These are phyloP conservation scores for Amaranthus tricolor DNA, from an alignment of 179 eudicot species.

Conservation along the genomic window DNA sequence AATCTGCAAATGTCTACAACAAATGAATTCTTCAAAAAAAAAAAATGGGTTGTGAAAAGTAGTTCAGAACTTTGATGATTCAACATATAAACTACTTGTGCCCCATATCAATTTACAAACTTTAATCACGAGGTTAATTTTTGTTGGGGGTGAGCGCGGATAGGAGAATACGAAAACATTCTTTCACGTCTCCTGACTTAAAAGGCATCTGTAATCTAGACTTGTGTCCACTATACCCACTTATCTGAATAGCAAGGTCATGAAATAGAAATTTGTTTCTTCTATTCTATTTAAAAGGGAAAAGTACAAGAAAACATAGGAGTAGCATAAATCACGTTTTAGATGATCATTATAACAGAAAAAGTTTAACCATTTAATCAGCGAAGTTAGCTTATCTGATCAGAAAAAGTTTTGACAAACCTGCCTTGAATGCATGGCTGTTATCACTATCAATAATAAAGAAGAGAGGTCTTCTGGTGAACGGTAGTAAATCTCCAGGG, in stretches of 20 bases:
- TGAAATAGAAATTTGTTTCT: neutral
- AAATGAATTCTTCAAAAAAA: constrained; percentile 16
- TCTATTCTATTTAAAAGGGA: neutral
- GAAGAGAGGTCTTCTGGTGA: constrained; percentile 87
- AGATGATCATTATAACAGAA: neutral
- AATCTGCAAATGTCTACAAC: constrained; percentile 46
- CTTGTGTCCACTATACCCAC: neutral
- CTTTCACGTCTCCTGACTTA: neutral
- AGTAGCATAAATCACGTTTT: no score
- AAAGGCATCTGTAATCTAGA: no score
- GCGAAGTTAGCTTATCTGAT: constrained; percentile 19
- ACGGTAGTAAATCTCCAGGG: constrained; percentile 89
- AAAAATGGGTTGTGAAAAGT: neutral
- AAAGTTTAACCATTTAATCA: neutral
- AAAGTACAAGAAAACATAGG: neutral
- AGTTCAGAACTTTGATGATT: neutral
- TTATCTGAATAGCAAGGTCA: neutral
- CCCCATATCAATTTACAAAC: neutral
- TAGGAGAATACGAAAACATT: neutral
- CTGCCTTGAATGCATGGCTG: constrained; percentile 99
- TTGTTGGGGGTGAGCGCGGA: no score
- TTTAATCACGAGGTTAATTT: neutral
- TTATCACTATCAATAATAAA: constrained; percentile 84
- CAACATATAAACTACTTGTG: no score
- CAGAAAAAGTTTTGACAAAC: constrained; percentile 74